Evolutionary conservation across 306 rosid genomes (phyloP).

Genomic region (Quillaja saponaria): DNA sequence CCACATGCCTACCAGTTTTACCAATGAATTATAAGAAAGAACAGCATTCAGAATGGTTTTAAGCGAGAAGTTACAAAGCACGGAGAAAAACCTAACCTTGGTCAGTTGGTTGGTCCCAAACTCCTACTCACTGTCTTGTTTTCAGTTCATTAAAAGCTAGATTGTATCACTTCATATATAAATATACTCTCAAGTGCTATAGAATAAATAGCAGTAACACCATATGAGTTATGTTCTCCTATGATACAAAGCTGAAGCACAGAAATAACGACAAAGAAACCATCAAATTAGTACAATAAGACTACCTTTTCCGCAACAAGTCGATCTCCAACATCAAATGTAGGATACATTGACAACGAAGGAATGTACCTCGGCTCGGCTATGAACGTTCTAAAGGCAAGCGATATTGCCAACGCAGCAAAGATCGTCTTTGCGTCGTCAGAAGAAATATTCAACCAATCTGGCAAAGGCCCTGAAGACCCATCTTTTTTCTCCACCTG

Average conservation of each 20-base stretch:
- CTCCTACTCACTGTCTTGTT: neutral
- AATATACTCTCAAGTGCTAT: too few species aligned
- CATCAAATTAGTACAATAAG: neutral
- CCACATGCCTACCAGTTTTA: neutral
- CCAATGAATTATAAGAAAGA: neutral
- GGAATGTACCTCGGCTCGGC: conserved; percentile 99
- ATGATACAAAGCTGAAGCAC: neutral
- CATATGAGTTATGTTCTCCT: neutral
- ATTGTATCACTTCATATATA: neutral
- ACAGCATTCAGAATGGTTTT: neutral
- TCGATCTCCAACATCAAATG: conserved; percentile 98
- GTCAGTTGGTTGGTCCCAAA: neutral
- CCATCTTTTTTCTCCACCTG: conserved; percentile 52
- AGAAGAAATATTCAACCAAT: conserved; percentile 72
- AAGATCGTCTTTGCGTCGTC: conserved; percentile 86
- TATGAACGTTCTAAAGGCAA: conserved; percentile 67
- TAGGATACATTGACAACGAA: conserved; percentile 98
- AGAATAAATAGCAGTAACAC: too few species aligned
- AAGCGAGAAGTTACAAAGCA: conserved; percentile 5
- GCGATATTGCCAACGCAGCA: conserved; percentile 69
- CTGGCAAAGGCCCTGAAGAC: conserved; percentile 49
- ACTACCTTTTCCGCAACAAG: conserved; percentile 92
- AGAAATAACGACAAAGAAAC: neutral
- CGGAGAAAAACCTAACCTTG: neutral
- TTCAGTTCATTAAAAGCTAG: neutral